Percentiles rank a stretch among this genome's conserved stretches.
phyloP scores from a whole-genome alignment of 805 yeast species.

The Yamadazyma akitaensis region DNA sequence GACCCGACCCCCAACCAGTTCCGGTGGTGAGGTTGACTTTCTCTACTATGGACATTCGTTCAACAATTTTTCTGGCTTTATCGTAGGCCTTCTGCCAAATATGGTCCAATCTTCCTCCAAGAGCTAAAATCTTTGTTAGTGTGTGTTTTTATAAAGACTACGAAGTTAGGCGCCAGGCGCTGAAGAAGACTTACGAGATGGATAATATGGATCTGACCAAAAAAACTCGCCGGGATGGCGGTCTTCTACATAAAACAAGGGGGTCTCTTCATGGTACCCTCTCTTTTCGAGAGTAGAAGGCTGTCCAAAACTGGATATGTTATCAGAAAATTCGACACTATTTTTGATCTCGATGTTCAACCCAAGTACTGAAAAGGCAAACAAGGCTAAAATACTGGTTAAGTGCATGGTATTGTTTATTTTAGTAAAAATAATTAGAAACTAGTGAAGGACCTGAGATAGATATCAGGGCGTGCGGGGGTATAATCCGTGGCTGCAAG shows the following conservation, averaged over 20 bases:
- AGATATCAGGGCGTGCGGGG: neutral
- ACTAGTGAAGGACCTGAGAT: neutral
- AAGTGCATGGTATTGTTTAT: neutral
- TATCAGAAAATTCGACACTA: neutral
- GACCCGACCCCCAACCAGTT: slow-evolving; percentile 61
- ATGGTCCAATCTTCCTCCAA: slow-evolving; percentile 47
- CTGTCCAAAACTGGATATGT: neutral
- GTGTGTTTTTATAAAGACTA: neutral
- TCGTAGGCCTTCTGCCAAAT: slow-evolving; percentile 58
- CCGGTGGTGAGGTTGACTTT: slow-evolving; percentile 64
- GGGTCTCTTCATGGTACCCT: slow-evolving; percentile 31
- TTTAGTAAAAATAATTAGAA: neutral
- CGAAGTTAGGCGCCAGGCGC: neutral
- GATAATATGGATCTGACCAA: slow-evolving; percentile 30
- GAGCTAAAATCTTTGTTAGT: slow-evolving; percentile 19
- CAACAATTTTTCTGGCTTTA: slow-evolving; percentile 53
- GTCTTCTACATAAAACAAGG: slow-evolving; percentile 27
- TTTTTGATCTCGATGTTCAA: neutral
- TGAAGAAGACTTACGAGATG: slow-evolving; percentile 31
- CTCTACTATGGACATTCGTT: slow-evolving; percentile 54
- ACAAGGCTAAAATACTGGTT: neutral
- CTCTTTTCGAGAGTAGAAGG: slow-evolving; percentile 14
- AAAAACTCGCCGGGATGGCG: slow-evolving; percentile 25
- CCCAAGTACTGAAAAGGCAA: neutral
- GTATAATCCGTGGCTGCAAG: neutral